Evolutionary conservation across 164 flowering plant genomes (phyloP), one percentile per base, ranked within the genome.

Genomic region (Santalum album): DNA sequence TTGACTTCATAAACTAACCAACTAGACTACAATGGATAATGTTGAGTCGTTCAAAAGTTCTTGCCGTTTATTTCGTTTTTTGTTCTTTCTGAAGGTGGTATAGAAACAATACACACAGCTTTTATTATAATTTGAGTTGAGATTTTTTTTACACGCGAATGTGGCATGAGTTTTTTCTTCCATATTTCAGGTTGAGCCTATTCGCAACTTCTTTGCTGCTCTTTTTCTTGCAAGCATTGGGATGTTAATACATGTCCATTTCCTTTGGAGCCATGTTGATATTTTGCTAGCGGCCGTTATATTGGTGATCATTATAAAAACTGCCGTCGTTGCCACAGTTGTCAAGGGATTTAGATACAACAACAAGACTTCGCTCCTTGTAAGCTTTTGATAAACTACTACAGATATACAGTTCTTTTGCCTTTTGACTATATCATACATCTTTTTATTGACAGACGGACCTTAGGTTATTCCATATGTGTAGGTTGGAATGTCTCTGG

Each of bases 211-310:
- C 65, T 90, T 90, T 87, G 98, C 98, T 49, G 98, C 96, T 56
- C 87, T 90, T 64, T 90, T 90, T 60, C 95, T 90, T 46, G 86
- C 98, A 56, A 90, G 98, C 75, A 90, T 90, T 66, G 98, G 98
- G 65, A 90, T 90, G 98, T 75, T 90, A 47, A 90, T 90, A 61
- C 90, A 86, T 75, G 91, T 82, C 44, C 98, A 87, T 57, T 90
- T 90, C 69, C 91, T 90, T 25, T 90, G 98, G 98, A 86, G 81
- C 60, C 98, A 90, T 52, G 87, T 87, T 55, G 98, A 90, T 73
- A 86, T 90, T 47, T 79, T 90, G 63, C 76, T 90, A 38, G 98
- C 98, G 42, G 72, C 98, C 50, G 96, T 90, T 50, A 67, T 90
- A 55, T 63, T 90, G 72, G 98, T 90, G 65, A 75, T 90, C 59